Conservation (phyloP, 2,329 filamentous ascomycete species). For the Arachnomyces sp. region DNA sequence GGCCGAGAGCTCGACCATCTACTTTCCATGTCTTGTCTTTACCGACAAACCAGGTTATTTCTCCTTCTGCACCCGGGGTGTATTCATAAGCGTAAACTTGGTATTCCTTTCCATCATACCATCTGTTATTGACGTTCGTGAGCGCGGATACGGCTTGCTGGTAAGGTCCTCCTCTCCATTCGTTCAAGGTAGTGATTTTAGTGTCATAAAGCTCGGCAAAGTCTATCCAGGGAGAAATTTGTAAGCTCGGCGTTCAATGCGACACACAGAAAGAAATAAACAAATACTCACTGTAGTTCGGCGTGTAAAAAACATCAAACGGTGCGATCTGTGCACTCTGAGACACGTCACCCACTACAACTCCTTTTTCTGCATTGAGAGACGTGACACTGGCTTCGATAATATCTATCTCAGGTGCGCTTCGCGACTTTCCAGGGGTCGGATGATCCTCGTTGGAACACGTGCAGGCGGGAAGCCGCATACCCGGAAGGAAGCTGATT, state of each 20-base stretch:
- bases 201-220: slow-evolving; percentile 60
- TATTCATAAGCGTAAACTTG: slow-evolving; percentile 60
- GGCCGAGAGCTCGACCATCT: slow-evolving; percentile 51
- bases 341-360: slow-evolving; percentile 55
- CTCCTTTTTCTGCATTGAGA: slow-evolving; percentile 40
- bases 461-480: slow-evolving; percentile 62
- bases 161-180: slow-evolving; percentile 54
- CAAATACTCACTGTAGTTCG: slow-evolving; percentile 42
- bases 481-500: slow-evolving; percentile 60
- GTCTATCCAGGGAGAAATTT: slow-evolving; percentile 34
- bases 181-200: slow-evolving; percentile 50
- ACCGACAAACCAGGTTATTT: slow-evolving; percentile 63
- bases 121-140: slow-evolving; percentile 56
- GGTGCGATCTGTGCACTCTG: slow-evolving; percentile 62
- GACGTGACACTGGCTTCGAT: slow-evolving; percentile 58
- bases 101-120: slow-evolving; percentile 59
- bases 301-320: slow-evolving; percentile 64
- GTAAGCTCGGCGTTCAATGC: slow-evolving; percentile 1
- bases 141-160: slow-evolving; percentile 58
- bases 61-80: slow-evolving; percentile 50
- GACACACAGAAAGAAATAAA: background rate
- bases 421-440: slow-evolving; percentile 55
- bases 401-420: slow-evolving; percentile 64
- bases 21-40: slow-evolving; percentile 58
- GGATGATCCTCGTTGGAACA: slow-evolving; percentile 60